These are phyloP conservation scores for Xerocomellus amylosporus DNA, from an alignment of 768 basidiomycete genomes.

Conservation along the genomic window DNA sequence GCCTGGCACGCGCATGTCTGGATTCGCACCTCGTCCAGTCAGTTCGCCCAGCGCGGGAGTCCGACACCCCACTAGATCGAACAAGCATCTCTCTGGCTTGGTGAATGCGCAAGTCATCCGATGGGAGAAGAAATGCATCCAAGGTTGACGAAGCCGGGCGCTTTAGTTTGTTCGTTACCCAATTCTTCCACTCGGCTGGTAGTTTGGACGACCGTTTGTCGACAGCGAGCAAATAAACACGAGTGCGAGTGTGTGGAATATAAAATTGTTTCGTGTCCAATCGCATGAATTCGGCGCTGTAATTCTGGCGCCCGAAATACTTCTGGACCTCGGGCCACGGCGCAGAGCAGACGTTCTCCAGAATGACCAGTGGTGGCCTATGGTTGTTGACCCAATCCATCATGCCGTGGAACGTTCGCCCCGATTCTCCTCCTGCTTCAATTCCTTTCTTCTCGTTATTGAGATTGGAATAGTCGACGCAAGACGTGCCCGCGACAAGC, in stretches of 20 bases:
- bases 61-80: conserved; percentile 59
- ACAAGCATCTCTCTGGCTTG: conserved; percentile 84
- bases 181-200: conserved; percentile 66
- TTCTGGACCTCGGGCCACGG: conserved; percentile 79
- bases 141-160: conserved; percentile 86
- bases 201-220: conserved; percentile 58
- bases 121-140: conserved; percentile 87
- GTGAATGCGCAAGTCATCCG: conserved; percentile 90
- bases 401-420: conserved; percentile 93
- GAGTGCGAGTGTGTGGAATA: conserved; percentile 91
- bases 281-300: conserved; percentile 66
- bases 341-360: conserved; percentile 91
- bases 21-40: conserved; percentile 95
- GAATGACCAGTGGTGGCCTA: conserved; percentile 85
- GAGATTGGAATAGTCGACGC: conserved; percentile 95
- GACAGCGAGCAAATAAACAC: conserved; percentile 83
- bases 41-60: conserved; percentile 67
- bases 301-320: conserved; percentile 72
- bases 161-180: conserved; percentile 58
- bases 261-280: conserved; percentile 90
- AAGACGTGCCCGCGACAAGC: conserved; percentile 91
- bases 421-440: conserved; percentile 87
- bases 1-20: conserved; percentile 81
- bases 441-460: conserved; percentile 92
- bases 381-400: conserved; percentile 87